A percentile compares a stretch with the other conserved stretches of the same genome.
phyloP scores from a whole-genome alignment of 176 grass and related monocot genomes.

The Elaeis guineensis region DNA sequence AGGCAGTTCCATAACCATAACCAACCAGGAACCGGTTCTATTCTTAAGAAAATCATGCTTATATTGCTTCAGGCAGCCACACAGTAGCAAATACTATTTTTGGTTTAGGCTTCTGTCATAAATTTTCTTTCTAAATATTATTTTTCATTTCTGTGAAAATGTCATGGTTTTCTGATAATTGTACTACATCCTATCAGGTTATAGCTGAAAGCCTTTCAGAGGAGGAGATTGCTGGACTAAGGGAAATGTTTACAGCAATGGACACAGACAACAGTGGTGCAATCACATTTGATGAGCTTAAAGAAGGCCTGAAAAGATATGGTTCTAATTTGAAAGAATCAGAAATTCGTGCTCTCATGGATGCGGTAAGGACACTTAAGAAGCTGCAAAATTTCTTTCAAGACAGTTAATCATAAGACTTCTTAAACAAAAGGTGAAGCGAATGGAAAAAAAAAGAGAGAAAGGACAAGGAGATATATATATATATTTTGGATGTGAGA shows the following conservation, averaged over 20 bases:
- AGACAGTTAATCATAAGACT: background rate
- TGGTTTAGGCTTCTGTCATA: too few relatives aligned
- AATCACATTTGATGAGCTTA: conserved; percentile 69
- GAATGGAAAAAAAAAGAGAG: background rate
- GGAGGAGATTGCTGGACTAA: conserved; percentile 59
- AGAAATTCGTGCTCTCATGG: conserved; percentile 54
- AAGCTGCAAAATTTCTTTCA: background rate
- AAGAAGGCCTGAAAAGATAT: conserved; percentile 33
- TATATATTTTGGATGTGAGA: too few relatives aligned
- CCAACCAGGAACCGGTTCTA: too few relatives aligned
- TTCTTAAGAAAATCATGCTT: too few relatives aligned
- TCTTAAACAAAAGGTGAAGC: background rate
- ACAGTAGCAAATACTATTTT: too few relatives aligned
- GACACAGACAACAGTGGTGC: conserved; percentile 52
- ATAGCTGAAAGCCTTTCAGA: conserved; percentile 47
- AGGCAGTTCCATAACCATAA: too few relatives aligned
- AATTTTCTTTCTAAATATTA: too few relatives aligned
- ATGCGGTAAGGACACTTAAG: conserved; percentile 23
- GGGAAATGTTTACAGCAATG: conserved; percentile 73
- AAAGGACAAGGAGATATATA: too few relatives aligned
- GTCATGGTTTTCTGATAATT: background rate
- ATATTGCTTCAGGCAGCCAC: too few relatives aligned
- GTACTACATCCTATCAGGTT: conserved; percentile 1
- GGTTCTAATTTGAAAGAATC: conserved; percentile 45
- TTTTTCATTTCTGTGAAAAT: background rate